Evolutionary conservation across 345 rosid genomes (phyloP).

Genomic region (Syzygium oleosum): DNA sequence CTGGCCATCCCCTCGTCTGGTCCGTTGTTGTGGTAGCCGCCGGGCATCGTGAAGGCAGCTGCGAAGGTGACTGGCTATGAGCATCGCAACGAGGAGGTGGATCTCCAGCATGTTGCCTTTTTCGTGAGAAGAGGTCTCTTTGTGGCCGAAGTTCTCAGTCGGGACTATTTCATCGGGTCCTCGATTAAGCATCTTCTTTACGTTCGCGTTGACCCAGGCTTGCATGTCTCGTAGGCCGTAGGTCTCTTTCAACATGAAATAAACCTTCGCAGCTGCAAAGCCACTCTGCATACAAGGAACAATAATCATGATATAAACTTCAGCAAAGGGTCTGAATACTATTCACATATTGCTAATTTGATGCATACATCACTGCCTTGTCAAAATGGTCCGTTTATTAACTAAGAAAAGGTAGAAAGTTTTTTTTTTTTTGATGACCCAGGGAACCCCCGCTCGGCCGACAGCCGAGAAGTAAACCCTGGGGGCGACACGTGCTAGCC

Average conservation of each 20-base stretch:
- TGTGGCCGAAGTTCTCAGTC: neutral
- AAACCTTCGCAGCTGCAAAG: slow-evolving; percentile 16
- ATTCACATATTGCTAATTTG: neutral
- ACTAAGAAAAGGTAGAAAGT: neutral
- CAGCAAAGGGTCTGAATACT: neutral
- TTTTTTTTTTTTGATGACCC: too few relatives aligned
- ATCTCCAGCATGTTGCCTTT: slow-evolving; percentile 5
- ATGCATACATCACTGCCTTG: neutral
- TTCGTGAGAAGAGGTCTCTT: neutral
- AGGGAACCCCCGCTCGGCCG: too few relatives aligned
- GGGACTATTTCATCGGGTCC: neutral
- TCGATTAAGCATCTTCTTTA: slow-evolving; percentile 4
- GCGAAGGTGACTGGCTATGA: slow-evolving; percentile 18
- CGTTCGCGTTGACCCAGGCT: slow-evolving; percentile 4
- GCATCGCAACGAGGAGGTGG: slow-evolving; percentile 14
- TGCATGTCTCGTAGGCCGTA: slow-evolving; percentile 9
- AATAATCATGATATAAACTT: neutral
- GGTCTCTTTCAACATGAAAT: slow-evolving; percentile 11
- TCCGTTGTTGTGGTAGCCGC: slow-evolving; percentile 4
- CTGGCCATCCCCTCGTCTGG: neutral
- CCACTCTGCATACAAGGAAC: slow-evolving; percentile 3
- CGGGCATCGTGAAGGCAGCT: slow-evolving; percentile 8
- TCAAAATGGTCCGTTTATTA: neutral
- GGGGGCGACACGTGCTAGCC: too few relatives aligned
- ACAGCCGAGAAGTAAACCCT: too few relatives aligned